phyloP scores from a whole-genome alignment of 495 filamentous ascomycete species.

The Pyronema omphalodes region DNA sequence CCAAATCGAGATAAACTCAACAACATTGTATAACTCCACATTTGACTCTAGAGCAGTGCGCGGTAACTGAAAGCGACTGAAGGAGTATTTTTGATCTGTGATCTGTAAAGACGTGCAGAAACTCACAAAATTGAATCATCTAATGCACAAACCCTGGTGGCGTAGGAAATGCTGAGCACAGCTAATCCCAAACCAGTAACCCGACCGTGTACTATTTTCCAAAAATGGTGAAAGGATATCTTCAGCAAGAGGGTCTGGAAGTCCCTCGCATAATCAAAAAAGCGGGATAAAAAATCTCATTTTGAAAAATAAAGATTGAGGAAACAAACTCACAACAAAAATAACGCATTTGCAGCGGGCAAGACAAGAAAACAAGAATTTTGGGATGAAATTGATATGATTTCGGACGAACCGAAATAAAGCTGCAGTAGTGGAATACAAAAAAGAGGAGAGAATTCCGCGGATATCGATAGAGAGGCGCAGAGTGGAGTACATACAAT shows the following conservation, averaged over 20 bases:
- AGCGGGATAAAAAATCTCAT: too few species aligned
- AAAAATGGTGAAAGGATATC: conserved; percentile 1
- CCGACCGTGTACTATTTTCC: neutral
- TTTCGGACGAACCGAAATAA: neutral
- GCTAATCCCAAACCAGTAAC: neutral
- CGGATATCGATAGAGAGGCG: neutral
- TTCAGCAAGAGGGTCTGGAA: neutral
- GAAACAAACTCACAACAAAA: neutral
- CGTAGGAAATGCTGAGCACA: neutral
- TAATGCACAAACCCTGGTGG: neutral
- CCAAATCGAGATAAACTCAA: neutral
- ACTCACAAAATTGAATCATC: neutral
- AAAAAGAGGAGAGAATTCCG: conserved; percentile 2
- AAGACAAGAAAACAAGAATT: neutral
- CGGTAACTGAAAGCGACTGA: neutral
- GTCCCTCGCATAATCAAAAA: too few species aligned
- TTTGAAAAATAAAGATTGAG: neutral
- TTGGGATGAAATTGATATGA: neutral
- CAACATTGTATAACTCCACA: neutral
- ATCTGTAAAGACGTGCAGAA: neutral
- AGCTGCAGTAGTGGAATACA: neutral
- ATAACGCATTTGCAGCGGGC: neutral
- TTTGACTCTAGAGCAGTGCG: neutral
- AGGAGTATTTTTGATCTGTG: neutral
- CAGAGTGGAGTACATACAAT: neutral